Percentiles rank a stretch among this genome's conserved stretches.
Conservation (phyloP, 441 rosid species). For the Populus hybrid region DNA sequence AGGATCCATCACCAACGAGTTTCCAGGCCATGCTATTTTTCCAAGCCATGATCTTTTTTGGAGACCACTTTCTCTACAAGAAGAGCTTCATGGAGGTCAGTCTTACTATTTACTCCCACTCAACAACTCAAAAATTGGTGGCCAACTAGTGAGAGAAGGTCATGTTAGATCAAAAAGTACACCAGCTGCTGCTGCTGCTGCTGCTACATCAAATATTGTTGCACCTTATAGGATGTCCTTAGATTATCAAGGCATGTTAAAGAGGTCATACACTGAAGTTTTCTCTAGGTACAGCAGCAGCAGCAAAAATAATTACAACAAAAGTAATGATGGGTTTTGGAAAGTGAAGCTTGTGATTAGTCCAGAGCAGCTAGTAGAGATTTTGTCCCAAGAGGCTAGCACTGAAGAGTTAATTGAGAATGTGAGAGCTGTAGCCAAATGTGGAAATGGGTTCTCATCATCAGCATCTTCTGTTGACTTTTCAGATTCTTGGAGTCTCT, state of each 20-base stretch:
- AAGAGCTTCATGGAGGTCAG: constrained; percentile 46
- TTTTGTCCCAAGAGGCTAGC: constrained; percentile 58
- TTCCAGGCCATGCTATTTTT: constrained; percentile 56
- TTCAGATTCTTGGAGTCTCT: constrained; percentile 52
- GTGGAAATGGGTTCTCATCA: constrained; percentile 37
- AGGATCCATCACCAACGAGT: constrained; percentile 47
- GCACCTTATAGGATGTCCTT: constrained; percentile 66
- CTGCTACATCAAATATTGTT: constrained; percentile 15
- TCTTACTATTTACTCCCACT: constrained; percentile 63
- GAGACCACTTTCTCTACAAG: constrained; percentile 43
- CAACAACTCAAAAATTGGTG: constrained; percentile 9
- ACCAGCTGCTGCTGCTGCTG: constrained; percentile 14
- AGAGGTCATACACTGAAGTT: constrained; percentile 59
- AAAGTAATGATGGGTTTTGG: constrained; percentile 47
- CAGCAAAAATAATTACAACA: not conserved
- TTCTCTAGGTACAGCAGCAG: constrained; percentile 36
- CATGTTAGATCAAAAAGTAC: constrained; percentile 61
- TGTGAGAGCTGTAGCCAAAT: constrained; percentile 69
- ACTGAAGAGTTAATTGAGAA: constrained; percentile 72
- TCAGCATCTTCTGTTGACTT: constrained; percentile 20
- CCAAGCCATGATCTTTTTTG: constrained; percentile 47
- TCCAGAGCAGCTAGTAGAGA: constrained; percentile 59
- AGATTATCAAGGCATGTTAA: constrained; percentile 47
- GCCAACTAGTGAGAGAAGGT: constrained; percentile 35
- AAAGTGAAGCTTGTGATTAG: constrained; percentile 73